Evolutionary conservation across 345 rosid species (phyloP), one percentile per base, ranked within the genome.

Genomic region (Leavenworthia alabamica): DNA sequence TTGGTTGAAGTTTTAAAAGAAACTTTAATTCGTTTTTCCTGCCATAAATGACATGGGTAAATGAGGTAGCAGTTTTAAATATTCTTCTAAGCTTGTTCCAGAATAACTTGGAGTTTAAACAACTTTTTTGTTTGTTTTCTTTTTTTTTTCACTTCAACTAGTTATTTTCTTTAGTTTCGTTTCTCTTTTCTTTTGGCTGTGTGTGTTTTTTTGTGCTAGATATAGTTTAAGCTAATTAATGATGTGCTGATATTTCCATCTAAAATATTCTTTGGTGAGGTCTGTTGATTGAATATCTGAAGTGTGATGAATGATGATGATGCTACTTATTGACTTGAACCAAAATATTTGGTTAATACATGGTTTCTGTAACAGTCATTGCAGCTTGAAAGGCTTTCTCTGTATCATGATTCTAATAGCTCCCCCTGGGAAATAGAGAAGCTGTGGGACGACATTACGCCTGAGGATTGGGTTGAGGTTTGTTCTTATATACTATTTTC

Each of bases 401-500:
- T 89, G 65, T 93, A 93, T 78, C 99, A 93, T 72, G 94, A 93
- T 78, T 83, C 88, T 36, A 78, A 83, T 75, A 84, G 83, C 72
- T 68, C 73, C 63, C 97, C 86, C 19, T 93, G 97, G 99, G 83
- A 73, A 71, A 82, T 80, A 69, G 75, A 82, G 62, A 89, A 84
- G 79, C 78, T 78, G 62, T 93, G 99, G 99, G 97, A 89, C 62
- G 88, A 86, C 76, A 83, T 93, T 49, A 80, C 78, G 77, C 95
- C 96, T 8, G 77, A 74, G 62, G 96, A 89, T 61, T 93, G 99
- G 99, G 69, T 86, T 61, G 90, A 89, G 99, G 99, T 93, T 73
- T 72, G 92, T 73, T 51, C 62, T 51, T 35, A 22, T 43, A 33
- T 66, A 46, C 40, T 22, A 42, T 72, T 41, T 35, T 8, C 35